Percentiles rank a stretch among this genome's conserved stretches.
These are phyloP conservation scores for Dorcoceras hygrometricum DNA, from an alignment of 257 asterid species.

Conservation along the genomic window DNA sequence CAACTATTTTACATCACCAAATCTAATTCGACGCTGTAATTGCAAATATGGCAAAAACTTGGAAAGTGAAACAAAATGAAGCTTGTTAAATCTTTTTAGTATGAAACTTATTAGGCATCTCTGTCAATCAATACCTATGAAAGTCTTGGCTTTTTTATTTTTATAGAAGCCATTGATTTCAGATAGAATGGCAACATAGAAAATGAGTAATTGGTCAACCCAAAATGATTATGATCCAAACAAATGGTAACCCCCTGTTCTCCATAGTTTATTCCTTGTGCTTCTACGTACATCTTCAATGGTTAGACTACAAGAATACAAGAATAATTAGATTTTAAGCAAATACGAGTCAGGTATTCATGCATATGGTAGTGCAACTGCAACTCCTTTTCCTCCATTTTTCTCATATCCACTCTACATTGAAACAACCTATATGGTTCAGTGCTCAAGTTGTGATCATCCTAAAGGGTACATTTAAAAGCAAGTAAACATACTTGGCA, in stretches of 20 bases:
- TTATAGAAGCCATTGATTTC: slow-evolving; percentile 17
- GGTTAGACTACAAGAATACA: no score
- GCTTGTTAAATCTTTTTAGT: neutral
- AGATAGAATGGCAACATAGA: slow-evolving; percentile 12
- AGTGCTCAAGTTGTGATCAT: slow-evolving; percentile 14
- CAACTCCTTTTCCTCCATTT: slow-evolving; percentile 1
- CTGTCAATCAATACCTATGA: slow-evolving; percentile 14
- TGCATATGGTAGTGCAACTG: neutral
- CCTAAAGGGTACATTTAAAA: neutral
- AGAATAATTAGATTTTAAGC: neutral
- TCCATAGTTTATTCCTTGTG: neutral
- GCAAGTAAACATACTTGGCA: slow-evolving; percentile 64
- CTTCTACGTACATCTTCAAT: no score
- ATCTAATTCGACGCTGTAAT: slow-evolving; percentile 10
- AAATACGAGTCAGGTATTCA: neutral
- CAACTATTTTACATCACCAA: neutral
- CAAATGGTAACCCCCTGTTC: slow-evolving; percentile 8
- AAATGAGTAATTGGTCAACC: slow-evolving; percentile 9
- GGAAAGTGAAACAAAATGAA: neutral
- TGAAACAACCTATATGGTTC: neutral
- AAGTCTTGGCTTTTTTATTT: neutral
- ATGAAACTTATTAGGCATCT: slow-evolving; percentile 5
- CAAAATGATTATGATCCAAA: slow-evolving; percentile 9
- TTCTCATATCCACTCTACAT: slow-evolving; percentile 7
- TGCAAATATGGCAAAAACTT: slow-evolving; percentile 13